Conservation (phyloP, 1,139 yeast genomes). For the Geotrichum bryndzae region DNA sequence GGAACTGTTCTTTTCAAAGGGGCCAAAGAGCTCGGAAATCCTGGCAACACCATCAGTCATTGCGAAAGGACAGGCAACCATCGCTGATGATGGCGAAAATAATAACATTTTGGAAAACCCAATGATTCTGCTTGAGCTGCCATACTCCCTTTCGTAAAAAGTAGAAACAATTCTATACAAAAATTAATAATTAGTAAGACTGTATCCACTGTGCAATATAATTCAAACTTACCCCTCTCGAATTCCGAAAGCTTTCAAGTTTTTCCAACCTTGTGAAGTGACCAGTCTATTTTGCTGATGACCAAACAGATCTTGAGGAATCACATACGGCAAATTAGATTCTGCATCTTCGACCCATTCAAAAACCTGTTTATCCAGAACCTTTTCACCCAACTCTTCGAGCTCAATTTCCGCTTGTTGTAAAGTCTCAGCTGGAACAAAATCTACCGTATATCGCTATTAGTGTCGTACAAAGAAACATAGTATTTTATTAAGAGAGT, state of each 20-base stretch:
- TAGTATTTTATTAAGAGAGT: not conserved
- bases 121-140: slow-evolving; percentile 25
- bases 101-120: slow-evolving; percentile 28
- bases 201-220: too few species aligned
- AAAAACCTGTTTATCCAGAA: slow-evolving; percentile 24
- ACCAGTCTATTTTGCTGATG: slow-evolving; percentile 25
- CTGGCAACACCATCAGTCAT: slow-evolving; percentile 37
- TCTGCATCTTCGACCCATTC: slow-evolving; percentile 34
- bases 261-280: slow-evolving; percentile 33
- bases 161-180: slow-evolving; percentile 23
- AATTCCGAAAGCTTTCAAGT: slow-evolving; percentile 27
- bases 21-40: slow-evolving; percentile 25
- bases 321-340: slow-evolving; percentile 28
- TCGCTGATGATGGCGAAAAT: slow-evolving; percentile 32
- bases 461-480: not conserved
- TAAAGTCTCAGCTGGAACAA: slow-evolving; percentile 18
- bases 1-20: slow-evolving; percentile 15
- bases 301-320: slow-evolving; percentile 32
- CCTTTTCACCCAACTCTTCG: slow-evolving; percentile 24
- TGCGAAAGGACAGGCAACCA: slow-evolving; percentile 33
- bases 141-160: slow-evolving; percentile 28
- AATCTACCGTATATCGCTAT: slow-evolving; percentile 1
- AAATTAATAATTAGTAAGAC: not conserved
- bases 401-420: slow-evolving; percentile 21
- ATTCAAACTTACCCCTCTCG: slow-evolving; percentile 21